Conservation (phyloP, 306 rosid genomes). For the peach (Prunus persica) region Prunus_persica_NCBIv2 NC_034009.1:37599501-37600000, state of each 20-base stretch:
- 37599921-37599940: slow-evolving; percentile 38
- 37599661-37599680: not conserved
- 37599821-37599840: not conserved
- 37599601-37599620: not conserved
- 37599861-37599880: not conserved
- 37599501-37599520: not conserved
- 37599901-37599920: slow-evolving; percentile 37
- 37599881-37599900: slow-evolving; percentile 6
- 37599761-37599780: not conserved
- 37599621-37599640: not conserved
- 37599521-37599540: not conserved
- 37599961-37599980: slow-evolving; percentile 35
- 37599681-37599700: not conserved
- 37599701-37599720: not conserved
- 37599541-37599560: not conserved
- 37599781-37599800: not conserved
- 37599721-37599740: not conserved
- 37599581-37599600: not conserved
- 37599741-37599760: not conserved
- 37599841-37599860: not conserved
- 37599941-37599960: slow-evolving; percentile 39
- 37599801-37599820: not conserved
- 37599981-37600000: slow-evolving; percentile 41
- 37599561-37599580: not conserved
- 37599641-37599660: slow-evolving; percentile 4